Evolutionary conservation across 2,329 filamentous ascomycete species (phyloP), one percentile per base, ranked within the genome.

Genomic region (Ceratocystis cacaofunesta): DNA sequence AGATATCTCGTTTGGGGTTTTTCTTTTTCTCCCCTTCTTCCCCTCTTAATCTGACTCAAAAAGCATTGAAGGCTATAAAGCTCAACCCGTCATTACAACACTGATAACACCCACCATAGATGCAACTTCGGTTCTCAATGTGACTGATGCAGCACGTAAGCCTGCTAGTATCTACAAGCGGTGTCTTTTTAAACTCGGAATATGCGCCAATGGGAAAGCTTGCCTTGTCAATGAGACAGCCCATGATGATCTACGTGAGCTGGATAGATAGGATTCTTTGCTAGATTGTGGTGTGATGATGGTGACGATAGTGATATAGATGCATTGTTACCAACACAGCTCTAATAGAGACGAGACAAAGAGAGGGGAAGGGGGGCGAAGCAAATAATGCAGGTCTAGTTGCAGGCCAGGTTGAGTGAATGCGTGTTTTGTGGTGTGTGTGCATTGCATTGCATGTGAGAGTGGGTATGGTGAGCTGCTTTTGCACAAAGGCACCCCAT

Each of bases 251-350:
- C 52, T 58, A 17, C 52, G 12, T 36, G 52, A 7, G 28, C 52
- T 58, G 17, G 28, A n/a, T 58, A 22, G 28, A 17, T 32, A 32
- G 52, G 28, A 58, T 58, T 17, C 17, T n/a, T 17, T 58, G 28
- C 52, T 8, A 58, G 52, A 32, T 32, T 32, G 28, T 58, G 52
- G 52, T 58, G 52, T 58, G 52, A 58, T 32, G 52, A 58, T 58
- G 52, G 52, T 58, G 52, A 58, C 52, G 52, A 58, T 32, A 22
- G 25, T 52, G 48, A 36, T 36, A 12, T 50, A 50, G 32, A 32
- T 58, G 52, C 52, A 58, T 32, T 7, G 52, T 58, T 12, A 57
- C 28, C 50, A 57, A 4, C 32, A 36, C 32, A 10, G 32, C 10
- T 36, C 32, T 36, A 36, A 36, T 36, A 36, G 32, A 10, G 32